Evolutionary conservation across 345 rosid species (phyloP).

Genomic region (Arabidopsis suecica): DNA sequence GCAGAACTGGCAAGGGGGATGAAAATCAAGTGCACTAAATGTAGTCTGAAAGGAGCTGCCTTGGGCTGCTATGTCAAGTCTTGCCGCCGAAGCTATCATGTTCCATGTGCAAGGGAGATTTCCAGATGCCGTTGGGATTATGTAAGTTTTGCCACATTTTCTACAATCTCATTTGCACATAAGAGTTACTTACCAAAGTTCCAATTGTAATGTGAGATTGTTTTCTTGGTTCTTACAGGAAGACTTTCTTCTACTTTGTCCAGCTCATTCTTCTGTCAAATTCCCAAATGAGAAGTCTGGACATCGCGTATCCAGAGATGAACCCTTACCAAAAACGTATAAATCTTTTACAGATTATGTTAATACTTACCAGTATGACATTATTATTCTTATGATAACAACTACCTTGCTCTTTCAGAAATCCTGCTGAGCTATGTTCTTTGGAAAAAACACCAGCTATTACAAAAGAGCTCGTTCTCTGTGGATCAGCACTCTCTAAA

Average conservation of each 20-base stretch:
- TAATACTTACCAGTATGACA: not conserved
- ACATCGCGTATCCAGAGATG: constrained; percentile 11
- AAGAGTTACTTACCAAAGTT: not conserved
- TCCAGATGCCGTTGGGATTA: constrained; percentile 79
- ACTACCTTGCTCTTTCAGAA: constrained; percentile 50
- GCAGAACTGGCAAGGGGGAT: constrained; percentile 76
- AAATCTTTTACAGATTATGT: not conserved
- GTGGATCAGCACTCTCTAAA: constrained; percentile 87
- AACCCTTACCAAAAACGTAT: constrained; percentile 27
- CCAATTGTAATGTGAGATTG: constrained; percentile 4
- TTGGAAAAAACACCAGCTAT: constrained; percentile 37
- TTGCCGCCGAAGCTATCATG: constrained; percentile 80
- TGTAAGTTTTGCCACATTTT: constrained; percentile 47
- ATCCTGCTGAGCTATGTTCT: constrained; percentile 40
- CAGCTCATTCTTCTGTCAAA: constrained; percentile 66
- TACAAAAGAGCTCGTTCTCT: constrained; percentile 60
- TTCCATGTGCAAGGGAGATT: constrained; percentile 69
- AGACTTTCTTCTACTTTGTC: constrained; percentile 75
- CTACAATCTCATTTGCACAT: not conserved
- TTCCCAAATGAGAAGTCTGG: constrained; percentile 68
- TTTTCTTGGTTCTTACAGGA: constrained; percentile 52
- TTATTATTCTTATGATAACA: not conserved
- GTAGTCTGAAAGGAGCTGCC: constrained; percentile 85
- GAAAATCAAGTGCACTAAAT: constrained; percentile 73
- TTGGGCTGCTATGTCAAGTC: constrained; percentile 82